phyloP scores from a whole-genome alignment of 1,284 basidiomycete species.

The Ustilago crameri region DNA sequence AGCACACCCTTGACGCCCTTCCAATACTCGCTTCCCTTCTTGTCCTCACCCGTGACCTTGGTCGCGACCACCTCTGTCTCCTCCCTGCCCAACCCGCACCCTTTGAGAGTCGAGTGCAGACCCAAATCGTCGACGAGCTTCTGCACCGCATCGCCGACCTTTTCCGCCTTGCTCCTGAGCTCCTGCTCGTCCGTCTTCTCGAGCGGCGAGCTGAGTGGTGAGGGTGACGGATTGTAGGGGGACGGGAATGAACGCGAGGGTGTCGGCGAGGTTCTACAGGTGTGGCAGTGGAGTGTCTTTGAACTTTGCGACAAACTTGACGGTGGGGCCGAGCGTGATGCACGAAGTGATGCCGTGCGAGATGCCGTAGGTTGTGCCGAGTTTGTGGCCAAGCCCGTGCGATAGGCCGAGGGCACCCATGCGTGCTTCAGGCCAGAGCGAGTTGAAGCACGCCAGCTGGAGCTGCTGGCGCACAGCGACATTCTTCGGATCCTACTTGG shows the following conservation, averaged over 20 bases:
- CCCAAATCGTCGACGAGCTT: constrained; percentile 74
- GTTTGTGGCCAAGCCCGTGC: constrained; percentile 74
- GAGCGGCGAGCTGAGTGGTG: constrained; percentile 15
- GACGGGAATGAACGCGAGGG: constrained; percentile 53
- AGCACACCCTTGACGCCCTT: constrained; percentile 32
- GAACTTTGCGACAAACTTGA: constrained; percentile 28
- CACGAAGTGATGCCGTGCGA: constrained; percentile 86
- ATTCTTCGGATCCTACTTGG: constrained; percentile 74
- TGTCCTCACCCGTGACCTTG: constrained; percentile 67
- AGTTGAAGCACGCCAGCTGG: constrained; percentile 80
- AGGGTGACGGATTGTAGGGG: constrained; percentile 28
- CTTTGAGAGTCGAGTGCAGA: constrained; percentile 73
- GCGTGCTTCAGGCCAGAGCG: constrained; percentile 76
- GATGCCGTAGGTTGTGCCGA: constrained; percentile 80
- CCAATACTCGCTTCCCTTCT: constrained; percentile 35
- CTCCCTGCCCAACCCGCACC: constrained; percentile 75
- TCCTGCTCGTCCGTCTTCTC: not conserved
- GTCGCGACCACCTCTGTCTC: constrained; percentile 73
- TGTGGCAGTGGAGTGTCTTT: constrained; percentile 31
- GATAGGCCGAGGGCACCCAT: constrained; percentile 77
- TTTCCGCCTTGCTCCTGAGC: constrained; percentile 18
- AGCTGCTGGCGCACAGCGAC: constrained; percentile 76
- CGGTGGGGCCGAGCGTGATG: constrained; percentile 73
- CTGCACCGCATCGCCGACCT: constrained; percentile 49
- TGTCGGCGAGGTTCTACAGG: constrained; percentile 49